phyloP scores from a whole-genome alignment of 1,284 basidiomycete genomes.

The Tylopilus sp. region DNA sequence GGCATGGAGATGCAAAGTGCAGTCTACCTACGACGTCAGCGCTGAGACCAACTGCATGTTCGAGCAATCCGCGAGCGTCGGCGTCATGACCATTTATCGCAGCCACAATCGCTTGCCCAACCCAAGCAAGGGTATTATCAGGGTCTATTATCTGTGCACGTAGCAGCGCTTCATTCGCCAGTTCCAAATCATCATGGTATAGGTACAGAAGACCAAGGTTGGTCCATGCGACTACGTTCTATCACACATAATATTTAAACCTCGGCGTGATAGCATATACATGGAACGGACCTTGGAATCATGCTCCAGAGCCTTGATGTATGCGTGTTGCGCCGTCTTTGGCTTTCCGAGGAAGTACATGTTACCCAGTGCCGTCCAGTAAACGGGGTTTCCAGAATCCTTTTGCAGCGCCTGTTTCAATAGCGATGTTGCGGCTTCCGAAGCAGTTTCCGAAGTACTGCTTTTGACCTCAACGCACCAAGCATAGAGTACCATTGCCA shows the following conservation, averaged over 20 bases:
- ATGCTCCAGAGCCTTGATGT: conserved; percentile 85
- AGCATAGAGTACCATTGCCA: conserved; percentile 64
- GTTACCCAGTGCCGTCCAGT: conserved; percentile 83
- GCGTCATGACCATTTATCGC: conserved; percentile 57
- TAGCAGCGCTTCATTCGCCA: conserved; percentile 85
- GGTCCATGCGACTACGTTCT: conserved; percentile 82
- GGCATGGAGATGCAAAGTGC: background rate
- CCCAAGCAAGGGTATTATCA: conserved; percentile 88
- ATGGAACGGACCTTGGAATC: conserved; percentile 62
- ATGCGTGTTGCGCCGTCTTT: conserved; percentile 85
- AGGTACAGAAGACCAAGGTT: conserved; percentile 90
- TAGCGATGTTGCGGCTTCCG: conserved; percentile 57
- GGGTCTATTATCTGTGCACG: conserved; percentile 91
- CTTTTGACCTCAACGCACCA: conserved; percentile 40
- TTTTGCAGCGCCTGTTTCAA: conserved; percentile 75
- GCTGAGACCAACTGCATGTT: conserved; percentile 77
- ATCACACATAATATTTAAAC: conserved; percentile 14
- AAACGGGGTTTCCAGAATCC: conserved; percentile 69
- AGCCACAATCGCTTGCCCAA: conserved; percentile 88
- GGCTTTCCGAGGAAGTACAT: conserved; percentile 68
- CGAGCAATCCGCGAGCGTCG: conserved; percentile 71
- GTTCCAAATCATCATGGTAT: conserved; percentile 73
- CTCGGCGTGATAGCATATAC: background rate
- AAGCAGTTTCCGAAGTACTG: conserved; percentile 34
- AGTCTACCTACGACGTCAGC: conserved; percentile 58